These are phyloP conservation scores for Scedosporium minutisporum DNA, from an alignment of 2,329 filamentous ascomycete species.

Conservation along the genomic window DNA sequence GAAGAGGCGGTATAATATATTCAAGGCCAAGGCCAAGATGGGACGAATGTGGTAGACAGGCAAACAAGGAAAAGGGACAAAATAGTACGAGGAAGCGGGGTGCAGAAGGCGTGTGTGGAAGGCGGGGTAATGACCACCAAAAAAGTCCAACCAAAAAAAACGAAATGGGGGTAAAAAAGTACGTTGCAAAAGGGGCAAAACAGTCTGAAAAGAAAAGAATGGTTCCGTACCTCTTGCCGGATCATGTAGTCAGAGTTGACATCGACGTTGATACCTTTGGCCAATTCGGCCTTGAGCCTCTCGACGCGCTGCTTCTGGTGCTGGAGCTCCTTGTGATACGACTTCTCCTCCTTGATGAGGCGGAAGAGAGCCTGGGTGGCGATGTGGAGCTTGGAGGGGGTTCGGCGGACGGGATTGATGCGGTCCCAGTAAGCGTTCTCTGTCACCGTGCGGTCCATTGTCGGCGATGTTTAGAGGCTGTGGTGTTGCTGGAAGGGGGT, in stretches of 20 bases:
- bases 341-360: conserved; percentile 82
- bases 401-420: not conserved
- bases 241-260: conserved; percentile 70
- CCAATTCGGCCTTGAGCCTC: conserved; percentile 39
- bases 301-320: conserved; percentile 63
- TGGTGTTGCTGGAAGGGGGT: not conserved
- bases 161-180: not conserved
- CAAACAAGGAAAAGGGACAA: not conserved
- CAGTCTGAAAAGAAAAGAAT: not conserved
- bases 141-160: not conserved
- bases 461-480: not conserved
- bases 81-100: not conserved
- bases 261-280: conserved; percentile 47
- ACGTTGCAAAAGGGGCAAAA: not conserved
- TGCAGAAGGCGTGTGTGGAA: not conserved
- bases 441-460: not conserved
- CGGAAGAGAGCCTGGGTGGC: conserved; percentile 71
- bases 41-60: not conserved
- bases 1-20: not conserved
- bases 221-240: conserved; percentile 67
- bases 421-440: not conserved
- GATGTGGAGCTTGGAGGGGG: conserved; percentile 64
- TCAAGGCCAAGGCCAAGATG: not conserved
- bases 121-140: not conserved
- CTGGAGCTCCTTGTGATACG: conserved; percentile 77